A percentile compares a stretch with the other conserved stretches of the same genome.
These are phyloP conservation scores for Malus hybrid DNA, from an alignment of 331 rosid genomes.

Conservation along the genomic window DNA sequence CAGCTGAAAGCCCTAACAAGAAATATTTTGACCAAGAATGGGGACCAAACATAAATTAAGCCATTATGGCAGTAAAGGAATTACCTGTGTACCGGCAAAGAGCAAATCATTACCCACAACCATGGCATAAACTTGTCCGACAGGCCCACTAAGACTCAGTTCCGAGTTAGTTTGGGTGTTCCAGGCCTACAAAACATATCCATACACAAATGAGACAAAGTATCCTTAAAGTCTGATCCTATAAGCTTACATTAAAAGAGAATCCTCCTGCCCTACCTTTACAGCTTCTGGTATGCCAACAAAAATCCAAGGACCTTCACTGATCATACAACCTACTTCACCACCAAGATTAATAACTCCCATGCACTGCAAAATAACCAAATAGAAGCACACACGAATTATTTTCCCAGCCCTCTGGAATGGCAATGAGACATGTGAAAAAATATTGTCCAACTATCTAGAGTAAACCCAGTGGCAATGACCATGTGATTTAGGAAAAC, in stretches of 20 bases:
- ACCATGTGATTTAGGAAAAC: not conserved
- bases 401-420: not conserved
- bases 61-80: not conserved
- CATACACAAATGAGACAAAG: conserved; percentile 15
- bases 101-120: conserved; percentile 80
- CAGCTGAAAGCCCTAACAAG: not conserved
- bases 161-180: conserved; percentile 66
- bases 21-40: not conserved
- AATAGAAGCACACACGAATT: not conserved
- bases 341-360: conserved; percentile 63
- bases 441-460: not conserved
- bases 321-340: conserved; percentile 91
- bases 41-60: not conserved
- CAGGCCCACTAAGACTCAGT: conserved; percentile 77
- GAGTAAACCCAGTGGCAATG: not conserved
- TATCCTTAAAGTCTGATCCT: not conserved
- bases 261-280: conserved; percentile 42
- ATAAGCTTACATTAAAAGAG: not conserved
- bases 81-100: conserved; percentile 97
- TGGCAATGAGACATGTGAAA: not conserved
- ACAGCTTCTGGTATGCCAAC: conserved; percentile 79
- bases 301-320: conserved; percentile 95
- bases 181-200: conserved; percentile 63
- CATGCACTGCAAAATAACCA: conserved; percentile 47
- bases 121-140: conserved; percentile 86